Evolutionary conservation across 176 grass and related monocot species (phyloP).

Genomic region (Calamus simplicifolius): DNA sequence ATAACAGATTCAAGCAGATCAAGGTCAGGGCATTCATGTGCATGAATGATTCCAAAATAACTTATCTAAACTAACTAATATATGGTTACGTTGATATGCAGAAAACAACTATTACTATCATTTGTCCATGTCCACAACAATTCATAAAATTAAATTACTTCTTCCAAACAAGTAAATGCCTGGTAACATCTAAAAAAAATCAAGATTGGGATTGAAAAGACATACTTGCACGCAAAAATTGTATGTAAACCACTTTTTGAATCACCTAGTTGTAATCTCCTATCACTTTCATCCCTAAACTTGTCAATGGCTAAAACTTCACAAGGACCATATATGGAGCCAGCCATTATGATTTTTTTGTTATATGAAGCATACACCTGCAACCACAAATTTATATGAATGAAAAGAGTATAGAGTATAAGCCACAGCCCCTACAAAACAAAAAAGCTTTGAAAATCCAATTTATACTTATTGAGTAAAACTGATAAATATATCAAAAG

Average conservation of each 20-base stretch:
- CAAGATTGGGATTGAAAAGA: not conserved
- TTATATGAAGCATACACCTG: slow-evolving; percentile 17
- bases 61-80: too few relatives aligned
- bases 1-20: too few relatives aligned
- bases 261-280: slow-evolving; percentile 10
- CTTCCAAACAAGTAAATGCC: not conserved
- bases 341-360: slow-evolving; percentile 3
- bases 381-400: not conserved
- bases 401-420: not conserved
- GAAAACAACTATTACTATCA: too few relatives aligned
- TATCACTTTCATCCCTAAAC: slow-evolving; percentile 11
- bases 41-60: too few relatives aligned
- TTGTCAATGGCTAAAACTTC: slow-evolving; percentile 9
- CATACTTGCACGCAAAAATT: slow-evolving; percentile 14
- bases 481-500: too few relatives aligned
- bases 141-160: not conserved
- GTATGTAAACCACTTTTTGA: not conserved
- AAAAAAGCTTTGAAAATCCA: too few relatives aligned
- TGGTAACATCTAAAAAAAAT: not conserved
- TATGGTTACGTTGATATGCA: too few relatives aligned
- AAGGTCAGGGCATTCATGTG: too few relatives aligned
- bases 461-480: too few relatives aligned
- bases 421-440: not conserved
- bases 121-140: not conserved
- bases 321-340: slow-evolving; percentile 3